These are phyloP conservation scores for Cinchona pubescens DNA, from an alignment of 257 asterid species.

Conservation along the genomic window DNA sequence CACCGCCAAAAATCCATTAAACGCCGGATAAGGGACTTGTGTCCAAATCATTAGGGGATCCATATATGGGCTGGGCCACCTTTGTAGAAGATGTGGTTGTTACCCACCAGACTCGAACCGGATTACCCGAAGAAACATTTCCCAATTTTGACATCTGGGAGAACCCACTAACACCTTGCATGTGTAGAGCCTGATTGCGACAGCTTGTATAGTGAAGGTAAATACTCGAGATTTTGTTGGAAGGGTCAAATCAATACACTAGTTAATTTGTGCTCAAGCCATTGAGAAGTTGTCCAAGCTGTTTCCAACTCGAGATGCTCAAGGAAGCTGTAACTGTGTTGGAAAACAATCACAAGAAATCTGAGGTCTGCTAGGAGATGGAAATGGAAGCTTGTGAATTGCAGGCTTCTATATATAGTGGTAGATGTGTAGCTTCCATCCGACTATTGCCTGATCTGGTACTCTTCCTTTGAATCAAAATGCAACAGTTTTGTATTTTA, in stretches of 20 bases:
- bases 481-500: slow-evolving; percentile 14
- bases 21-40: slow-evolving; percentile 94
- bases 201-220: slow-evolving; percentile 13
- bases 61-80: slow-evolving; percentile 99
- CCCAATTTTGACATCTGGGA: slow-evolving; percentile 99
- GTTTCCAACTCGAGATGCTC: slow-evolving; percentile 1
- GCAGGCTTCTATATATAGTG: neutral
- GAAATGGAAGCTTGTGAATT: neutral
- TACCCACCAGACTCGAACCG: slow-evolving; percentile 91
- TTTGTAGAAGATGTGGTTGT: slow-evolving; percentile 80
- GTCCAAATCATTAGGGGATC: slow-evolving; percentile 98
- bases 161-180: slow-evolving; percentile 94
- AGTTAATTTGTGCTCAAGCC: neutral
- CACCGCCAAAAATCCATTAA: slow-evolving; percentile 86
- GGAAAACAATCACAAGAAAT: slow-evolving; percentile 2
- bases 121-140: slow-evolving; percentile 92
- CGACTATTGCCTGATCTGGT: neutral
- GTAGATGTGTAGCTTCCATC: neutral
- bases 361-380: slow-evolving; percentile 1
- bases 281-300: neutral
- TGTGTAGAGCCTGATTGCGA: slow-evolving; percentile 75
- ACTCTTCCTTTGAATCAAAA: slow-evolving; percentile 2
- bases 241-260: slow-evolving; percentile 2
- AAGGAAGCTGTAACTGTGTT: neutral
- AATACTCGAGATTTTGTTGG: neutral